Evolutionary conservation across 495 filamentous ascomycete genomes (phyloP).

Genomic region (Chaetomium cochliodes): DNA sequence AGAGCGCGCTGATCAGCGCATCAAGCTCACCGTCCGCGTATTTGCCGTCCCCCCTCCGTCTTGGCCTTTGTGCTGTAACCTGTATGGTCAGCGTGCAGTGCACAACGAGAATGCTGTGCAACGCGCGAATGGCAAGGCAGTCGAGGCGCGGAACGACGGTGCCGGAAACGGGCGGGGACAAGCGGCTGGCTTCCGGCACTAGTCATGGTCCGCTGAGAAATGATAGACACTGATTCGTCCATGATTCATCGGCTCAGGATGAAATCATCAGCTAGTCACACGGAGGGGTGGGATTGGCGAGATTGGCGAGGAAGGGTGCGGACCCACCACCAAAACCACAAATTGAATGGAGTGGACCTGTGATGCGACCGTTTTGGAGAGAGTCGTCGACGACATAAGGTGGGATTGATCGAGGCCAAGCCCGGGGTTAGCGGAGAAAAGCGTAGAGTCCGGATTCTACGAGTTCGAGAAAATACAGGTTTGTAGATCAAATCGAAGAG

Average conservation of each 20-base stretch:
- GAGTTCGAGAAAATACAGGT: no score
- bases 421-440: no score
- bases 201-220: neutral
- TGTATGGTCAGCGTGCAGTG: neutral
- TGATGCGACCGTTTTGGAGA: no score
- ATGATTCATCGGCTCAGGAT: constrained; percentile 9
- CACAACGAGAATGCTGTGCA: neutral
- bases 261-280: constrained; percentile 4
- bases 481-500: no score
- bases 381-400: no score
- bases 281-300: neutral
- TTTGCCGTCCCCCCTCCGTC: neutral
- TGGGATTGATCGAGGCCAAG: no score
- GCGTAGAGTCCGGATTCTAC: no score
- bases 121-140: no score
- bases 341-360: no score
- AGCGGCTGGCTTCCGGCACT: neutral
- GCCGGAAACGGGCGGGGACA: neutral
- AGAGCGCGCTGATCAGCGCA: neutral
- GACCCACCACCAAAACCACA: no score
- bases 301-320: neutral
- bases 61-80: no score
- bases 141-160: neutral
- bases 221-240: neutral
- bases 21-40: neutral